A percentile compares a stretch with the other conserved stretches of the same genome.
phyloP scores from a whole-genome alignment of 371 early-diverging fungal species.

The Mortierella sp. region DNA sequence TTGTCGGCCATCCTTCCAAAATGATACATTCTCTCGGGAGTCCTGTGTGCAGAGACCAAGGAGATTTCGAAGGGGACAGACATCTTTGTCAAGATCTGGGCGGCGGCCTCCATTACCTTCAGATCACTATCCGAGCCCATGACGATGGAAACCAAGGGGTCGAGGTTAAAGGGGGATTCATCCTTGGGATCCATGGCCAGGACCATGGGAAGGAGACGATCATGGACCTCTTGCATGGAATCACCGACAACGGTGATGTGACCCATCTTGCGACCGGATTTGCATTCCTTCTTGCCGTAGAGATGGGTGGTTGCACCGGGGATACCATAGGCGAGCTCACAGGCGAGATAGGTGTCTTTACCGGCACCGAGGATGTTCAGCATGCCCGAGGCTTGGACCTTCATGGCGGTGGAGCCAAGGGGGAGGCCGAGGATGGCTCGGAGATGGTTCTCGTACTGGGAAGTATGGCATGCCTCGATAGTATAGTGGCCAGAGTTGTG shows the following conservation, averaged over 20 bases:
- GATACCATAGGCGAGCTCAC: constrained; percentile 72
- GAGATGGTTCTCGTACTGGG: constrained; percentile 97
- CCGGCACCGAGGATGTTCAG: constrained; percentile 90
- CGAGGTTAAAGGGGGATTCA: constrained; percentile 58
- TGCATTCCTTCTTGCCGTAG: constrained; percentile 92
- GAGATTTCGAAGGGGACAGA: constrained; percentile 94
- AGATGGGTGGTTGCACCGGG: constrained; percentile 93
- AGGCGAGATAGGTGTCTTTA: constrained; percentile 72
- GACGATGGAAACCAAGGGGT: constrained; percentile 92
- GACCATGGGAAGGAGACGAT: constrained; percentile 71
- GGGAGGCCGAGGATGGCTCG: constrained; percentile 94
- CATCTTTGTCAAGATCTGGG: constrained; percentile 86
- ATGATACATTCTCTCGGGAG: constrained; percentile 92
- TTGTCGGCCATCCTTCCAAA: constrained; percentile 89
- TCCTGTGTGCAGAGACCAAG: constrained; percentile 96
- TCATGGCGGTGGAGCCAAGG: constrained; percentile 89
- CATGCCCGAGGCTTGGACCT: constrained; percentile 93
- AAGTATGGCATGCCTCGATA: constrained; percentile 96
- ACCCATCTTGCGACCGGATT: constrained; percentile 95
- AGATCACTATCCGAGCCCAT: constrained; percentile 98
- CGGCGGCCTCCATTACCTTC: constrained; percentile 93
- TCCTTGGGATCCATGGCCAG: constrained; percentile 68
- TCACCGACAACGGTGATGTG: constrained; percentile 94
- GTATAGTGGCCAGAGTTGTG: constrained; percentile 99
- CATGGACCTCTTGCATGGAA: constrained; percentile 77